A percentile compares a stretch with the other conserved stretches of the same genome.
Conservation (phyloP, 192 early-diverging fungal genomes). For the Phycomyces blakesleeanus region DNA sequence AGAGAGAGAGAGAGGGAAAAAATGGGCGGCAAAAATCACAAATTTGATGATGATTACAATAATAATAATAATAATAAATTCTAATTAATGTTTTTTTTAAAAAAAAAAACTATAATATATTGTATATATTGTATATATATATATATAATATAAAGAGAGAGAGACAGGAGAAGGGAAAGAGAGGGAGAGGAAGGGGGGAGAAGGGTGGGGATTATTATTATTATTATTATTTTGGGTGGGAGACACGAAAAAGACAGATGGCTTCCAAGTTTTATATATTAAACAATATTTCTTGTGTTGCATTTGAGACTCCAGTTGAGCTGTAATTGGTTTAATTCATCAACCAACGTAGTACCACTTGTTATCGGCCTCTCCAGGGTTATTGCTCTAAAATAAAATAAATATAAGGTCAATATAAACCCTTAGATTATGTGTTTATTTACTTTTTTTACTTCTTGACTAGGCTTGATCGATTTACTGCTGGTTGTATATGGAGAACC, state of each 20-base stretch:
- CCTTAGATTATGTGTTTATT: too few species aligned
- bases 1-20: background rate
- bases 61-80: too few species aligned
- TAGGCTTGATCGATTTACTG: background rate
- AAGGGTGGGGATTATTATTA: too few species aligned
- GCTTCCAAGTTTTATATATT: background rate
- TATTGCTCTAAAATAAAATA: too few species aligned
- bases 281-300: background rate
- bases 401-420: too few species aligned
- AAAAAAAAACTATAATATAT: too few species aligned
- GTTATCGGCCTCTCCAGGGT: background rate
- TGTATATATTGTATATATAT: too few species aligned
- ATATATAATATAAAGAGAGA: too few species aligned
- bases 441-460: background rate
- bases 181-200: too few species aligned
- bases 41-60: background rate
- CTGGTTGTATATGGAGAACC: conserved; percentile 16
- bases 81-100: too few species aligned
- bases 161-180: too few species aligned
- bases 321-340: background rate
- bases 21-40: background rate
- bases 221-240: too few species aligned
- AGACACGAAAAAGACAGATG: background rate
- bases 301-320: background rate
- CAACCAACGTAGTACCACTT: background rate